phyloP scores from a whole-genome alignment of 2,329 filamentous ascomycete genomes.

The Hortaea werneckii region DNA sequence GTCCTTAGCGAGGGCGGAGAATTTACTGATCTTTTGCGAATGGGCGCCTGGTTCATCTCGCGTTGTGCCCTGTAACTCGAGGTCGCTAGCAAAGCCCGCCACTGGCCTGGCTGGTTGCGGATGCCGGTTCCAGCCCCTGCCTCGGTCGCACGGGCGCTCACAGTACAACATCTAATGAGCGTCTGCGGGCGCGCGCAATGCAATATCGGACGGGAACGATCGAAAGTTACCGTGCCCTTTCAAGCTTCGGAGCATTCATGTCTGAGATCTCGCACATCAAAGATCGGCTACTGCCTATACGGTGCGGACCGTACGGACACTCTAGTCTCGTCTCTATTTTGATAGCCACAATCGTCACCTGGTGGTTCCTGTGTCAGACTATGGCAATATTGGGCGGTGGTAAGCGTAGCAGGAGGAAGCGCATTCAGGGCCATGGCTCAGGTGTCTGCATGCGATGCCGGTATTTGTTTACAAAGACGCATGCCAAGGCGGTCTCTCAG shows the following conservation, averaged over 20 bases:
- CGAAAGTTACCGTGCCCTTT: background rate
- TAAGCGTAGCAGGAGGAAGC: too few species aligned
- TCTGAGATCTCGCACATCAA: background rate
- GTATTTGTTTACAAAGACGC: background rate
- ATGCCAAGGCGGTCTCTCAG: background rate
- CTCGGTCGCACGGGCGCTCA: background rate
- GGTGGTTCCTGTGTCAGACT: too few species aligned
- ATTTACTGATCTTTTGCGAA: too few species aligned
- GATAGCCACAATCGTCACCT: too few species aligned
- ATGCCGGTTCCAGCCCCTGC: background rate
- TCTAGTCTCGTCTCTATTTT: too few species aligned
- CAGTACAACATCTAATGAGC: too few species aligned
- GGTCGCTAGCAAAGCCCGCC: slow-evolving; percentile 1
- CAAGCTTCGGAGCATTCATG: slow-evolving; percentile 4
- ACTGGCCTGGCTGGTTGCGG: background rate
- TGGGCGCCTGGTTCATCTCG: too few species aligned
- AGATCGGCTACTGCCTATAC: background rate
- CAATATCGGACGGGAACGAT: too few species aligned
- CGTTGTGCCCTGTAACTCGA: background rate
- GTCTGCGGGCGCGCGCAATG: too few species aligned
- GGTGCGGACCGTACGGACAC: background rate
- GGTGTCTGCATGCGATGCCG: background rate
- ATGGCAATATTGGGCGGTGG: too few species aligned
- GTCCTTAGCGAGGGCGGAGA: slow-evolving; percentile 1
- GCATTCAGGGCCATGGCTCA: background rate